Evolutionary conservation across 2,329 filamentous ascomycete genomes (phyloP).

Genomic region (Xylogone sp.): DNA sequence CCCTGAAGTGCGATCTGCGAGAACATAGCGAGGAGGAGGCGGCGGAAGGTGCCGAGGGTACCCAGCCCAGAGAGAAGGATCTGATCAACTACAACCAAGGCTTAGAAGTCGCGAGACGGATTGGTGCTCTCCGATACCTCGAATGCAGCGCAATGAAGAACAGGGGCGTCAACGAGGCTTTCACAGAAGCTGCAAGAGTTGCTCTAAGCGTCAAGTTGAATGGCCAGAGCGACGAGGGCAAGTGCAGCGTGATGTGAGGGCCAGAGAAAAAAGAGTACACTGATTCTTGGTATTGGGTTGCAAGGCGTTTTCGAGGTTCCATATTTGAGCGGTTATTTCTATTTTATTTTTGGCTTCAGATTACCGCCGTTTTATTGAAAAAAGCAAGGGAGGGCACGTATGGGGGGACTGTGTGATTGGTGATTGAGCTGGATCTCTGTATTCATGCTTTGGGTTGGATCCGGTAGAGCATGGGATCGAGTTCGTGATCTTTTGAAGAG

Average conservation of each 20-base stretch:
- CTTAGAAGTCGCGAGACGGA: slow-evolving; percentile 83
- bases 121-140: slow-evolving; percentile 89
- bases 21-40: slow-evolving; percentile 65
- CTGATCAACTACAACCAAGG: slow-evolving; percentile 90
- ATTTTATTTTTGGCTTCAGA: not conserved
- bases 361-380: not conserved
- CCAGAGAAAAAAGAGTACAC: not conserved
- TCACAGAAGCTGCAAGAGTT: slow-evolving; percentile 94
- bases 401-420: no score
- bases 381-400: no score
- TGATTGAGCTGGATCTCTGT: no score
- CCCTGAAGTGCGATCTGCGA: slow-evolving; percentile 92
- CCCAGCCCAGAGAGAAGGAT: slow-evolving; percentile 50
- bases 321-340: not conserved
- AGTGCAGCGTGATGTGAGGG: slow-evolving; percentile 56
- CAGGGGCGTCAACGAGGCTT: slow-evolving; percentile 95
- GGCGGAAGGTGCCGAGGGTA: slow-evolving; percentile 37
- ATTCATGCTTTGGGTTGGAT: no score
- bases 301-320: not conserved
- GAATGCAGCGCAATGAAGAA: slow-evolving; percentile 99
- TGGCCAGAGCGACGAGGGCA: slow-evolving; percentile 51
- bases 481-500: not conserved
- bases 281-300: not conserved
- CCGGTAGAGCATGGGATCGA: no score
- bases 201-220: slow-evolving; percentile 71